These are phyloP conservation scores for Fusarium sp. DNA, from an alignment of 2,329 filamentous ascomycete genomes.

Conservation along the genomic window DNA sequence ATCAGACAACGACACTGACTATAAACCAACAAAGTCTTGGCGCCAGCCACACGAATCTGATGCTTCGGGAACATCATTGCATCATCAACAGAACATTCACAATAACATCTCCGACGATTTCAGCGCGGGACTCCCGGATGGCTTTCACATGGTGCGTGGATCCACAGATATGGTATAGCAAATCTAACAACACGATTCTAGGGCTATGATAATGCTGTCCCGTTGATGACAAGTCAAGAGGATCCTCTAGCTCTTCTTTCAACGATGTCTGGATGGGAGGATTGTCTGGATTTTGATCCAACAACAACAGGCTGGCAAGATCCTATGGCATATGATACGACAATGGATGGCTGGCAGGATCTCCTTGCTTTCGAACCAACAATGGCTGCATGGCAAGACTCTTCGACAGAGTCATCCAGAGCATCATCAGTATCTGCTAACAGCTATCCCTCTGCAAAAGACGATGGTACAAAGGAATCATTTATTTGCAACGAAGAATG, in stretches of 20 bases:
- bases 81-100: background rate
- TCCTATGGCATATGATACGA: background rate
- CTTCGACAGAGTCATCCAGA: background rate
- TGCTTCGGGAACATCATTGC: background rate
- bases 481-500: constrained; percentile 3
- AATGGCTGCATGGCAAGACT: background rate
- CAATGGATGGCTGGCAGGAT: background rate
- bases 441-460: background rate
- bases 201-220: background rate
- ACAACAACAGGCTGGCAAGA: background rate
- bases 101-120: background rate
- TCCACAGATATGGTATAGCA: background rate
- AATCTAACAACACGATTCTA: background rate
- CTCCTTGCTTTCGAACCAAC: background rate
- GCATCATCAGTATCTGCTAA: background rate
- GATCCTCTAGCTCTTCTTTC: background rate
- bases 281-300: background rate
- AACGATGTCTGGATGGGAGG: background rate
- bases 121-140: background rate
- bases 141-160: background rate
- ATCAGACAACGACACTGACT: background rate
- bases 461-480: background rate
- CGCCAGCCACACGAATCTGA: background rate
- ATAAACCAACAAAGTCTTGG: background rate
- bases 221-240: background rate